These are phyloP conservation scores for Clavispora fructus DNA, from an alignment of 805 yeast genomes.

Conservation along the genomic window DNA sequence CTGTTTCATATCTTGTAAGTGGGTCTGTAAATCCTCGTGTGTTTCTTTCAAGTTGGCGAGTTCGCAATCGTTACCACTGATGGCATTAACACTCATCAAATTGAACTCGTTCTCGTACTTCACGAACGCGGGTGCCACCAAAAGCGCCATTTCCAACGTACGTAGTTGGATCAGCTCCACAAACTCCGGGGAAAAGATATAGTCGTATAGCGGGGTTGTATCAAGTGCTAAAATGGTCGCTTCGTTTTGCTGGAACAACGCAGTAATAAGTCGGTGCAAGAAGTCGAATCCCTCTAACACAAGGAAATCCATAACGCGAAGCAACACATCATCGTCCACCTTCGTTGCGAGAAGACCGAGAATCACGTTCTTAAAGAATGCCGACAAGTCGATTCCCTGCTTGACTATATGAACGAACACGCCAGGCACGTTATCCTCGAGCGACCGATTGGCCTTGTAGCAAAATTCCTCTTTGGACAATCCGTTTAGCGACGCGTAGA, in stretches of 20 bases:
- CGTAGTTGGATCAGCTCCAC: not conserved
- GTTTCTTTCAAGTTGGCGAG: constrained; percentile 32
- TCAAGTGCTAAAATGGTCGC: constrained; percentile 13
- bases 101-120: constrained; percentile 15
- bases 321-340: not conserved
- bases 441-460: constrained; percentile 31
- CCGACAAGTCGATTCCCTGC: constrained; percentile 30
- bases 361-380: constrained; percentile 16
- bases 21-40: constrained; percentile 27
- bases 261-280: constrained; percentile 24
- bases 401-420: constrained; percentile 28
- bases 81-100: constrained; percentile 32
- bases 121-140: constrained; percentile 9
- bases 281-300: constrained; percentile 38
- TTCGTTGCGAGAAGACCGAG: constrained; percentile 15
- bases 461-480: constrained; percentile 29
- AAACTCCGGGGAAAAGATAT: constrained; percentile 3
- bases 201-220: constrained; percentile 19
- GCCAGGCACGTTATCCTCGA: constrained; percentile 28
- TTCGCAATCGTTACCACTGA: constrained; percentile 34
- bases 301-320: constrained; percentile 28
- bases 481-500: constrained; percentile 21
- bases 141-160: constrained; percentile 1
- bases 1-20: constrained; percentile 21
- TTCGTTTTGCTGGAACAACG: constrained; percentile 15